Base-by-base conservation (phyloP, 352 stramenopile species). In the Pythium sp. region DNA sequence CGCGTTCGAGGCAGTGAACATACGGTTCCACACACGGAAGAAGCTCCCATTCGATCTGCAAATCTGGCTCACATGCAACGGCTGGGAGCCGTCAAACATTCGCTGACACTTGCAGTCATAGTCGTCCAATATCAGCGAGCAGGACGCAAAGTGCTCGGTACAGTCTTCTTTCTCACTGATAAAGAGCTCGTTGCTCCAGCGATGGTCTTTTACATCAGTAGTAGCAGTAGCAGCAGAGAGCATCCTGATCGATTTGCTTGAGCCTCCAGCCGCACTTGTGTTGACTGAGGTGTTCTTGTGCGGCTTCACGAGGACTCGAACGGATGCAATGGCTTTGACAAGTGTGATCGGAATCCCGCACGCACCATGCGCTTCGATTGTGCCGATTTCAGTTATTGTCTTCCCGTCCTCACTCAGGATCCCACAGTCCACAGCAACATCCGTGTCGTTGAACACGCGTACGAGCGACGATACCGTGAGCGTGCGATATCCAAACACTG, bases 121-220 rank as follows among this genome's bases (percentile, higher is more conserved):
- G 54, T 94, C 86, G 28, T 87, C 82, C 0, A 92, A 70, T 34
- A 91, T 72, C 1, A 91, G 74, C 8, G 83, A 91, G 53, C 84
- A 93, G 2, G 82, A 79, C 0, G 86, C 85, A 22, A 87, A 79
- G 32, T 78, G 78, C n/a, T 92, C 74, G 2, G 69, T 76, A n/a
- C 64, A 81, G 14, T 83, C 78, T 63, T 91, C 81, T 46, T 82
- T 87, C 11, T 90, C 80, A 26, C 79, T 87, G 62, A 95, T 84
- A 43, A 94, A 81, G 18, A 94, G 53, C 15, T 92, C 85, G 55
- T 93, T 91, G 63, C 87, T 95, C 85, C 87, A 93, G n/a, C 86
- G 84, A 55, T 94, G 78, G 1, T 86, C 76, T 61, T 75, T 80
- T 5, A 73, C 62, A 49, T 51, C 51, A n/a, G 66, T 55, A 14